phyloP scores from a whole-genome alignment of 768 basidiomycete genomes.

The Collybia sp. region DNA sequence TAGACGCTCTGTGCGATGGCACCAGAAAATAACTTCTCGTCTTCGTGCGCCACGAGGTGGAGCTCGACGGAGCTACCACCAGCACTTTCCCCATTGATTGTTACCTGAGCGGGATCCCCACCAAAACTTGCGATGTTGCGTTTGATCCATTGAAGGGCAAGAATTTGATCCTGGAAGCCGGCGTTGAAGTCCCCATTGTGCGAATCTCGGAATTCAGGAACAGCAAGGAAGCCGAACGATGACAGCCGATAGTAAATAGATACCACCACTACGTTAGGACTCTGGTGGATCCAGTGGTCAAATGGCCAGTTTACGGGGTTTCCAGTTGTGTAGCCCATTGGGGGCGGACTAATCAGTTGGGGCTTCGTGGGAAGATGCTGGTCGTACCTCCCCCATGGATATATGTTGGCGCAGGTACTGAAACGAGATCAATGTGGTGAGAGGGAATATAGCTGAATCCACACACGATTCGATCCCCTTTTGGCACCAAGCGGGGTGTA shows the following conservation, averaged over 20 bases:
- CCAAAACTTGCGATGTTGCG: conserved; percentile 58
- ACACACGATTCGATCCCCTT: conserved; percentile 6
- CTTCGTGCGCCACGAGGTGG: conserved; percentile 45
- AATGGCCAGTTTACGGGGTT: conserved; percentile 67
- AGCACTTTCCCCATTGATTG: conserved; percentile 60
- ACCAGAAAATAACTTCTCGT: conserved; percentile 37
- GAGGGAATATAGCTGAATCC: conserved; percentile 8
- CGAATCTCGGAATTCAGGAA: conserved; percentile 38
- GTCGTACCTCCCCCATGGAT: conserved; percentile 43
- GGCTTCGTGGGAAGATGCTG: too few relatives aligned
- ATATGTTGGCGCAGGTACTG: conserved; percentile 44
- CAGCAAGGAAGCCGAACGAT: conserved; percentile 58
- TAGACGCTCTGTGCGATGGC: conserved; percentile 64
- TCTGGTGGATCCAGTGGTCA: conserved; percentile 60
- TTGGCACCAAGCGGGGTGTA: conserved; percentile 49
- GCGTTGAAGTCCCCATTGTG: conserved; percentile 44
- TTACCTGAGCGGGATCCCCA: conserved; percentile 53
- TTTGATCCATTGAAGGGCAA: conserved; percentile 62
- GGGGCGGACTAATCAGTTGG: too few relatives aligned
- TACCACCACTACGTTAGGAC: conserved; percentile 56
- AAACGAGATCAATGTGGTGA: not conserved
- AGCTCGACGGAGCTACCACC: conserved; percentile 53
- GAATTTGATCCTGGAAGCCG: conserved; percentile 56
- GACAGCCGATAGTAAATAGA: conserved; percentile 64
- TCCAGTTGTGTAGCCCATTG: conserved; percentile 47